Base-by-base conservation (phyloP, 129 eudicot genomes). In the Centaurea solstitialis region DNA sequence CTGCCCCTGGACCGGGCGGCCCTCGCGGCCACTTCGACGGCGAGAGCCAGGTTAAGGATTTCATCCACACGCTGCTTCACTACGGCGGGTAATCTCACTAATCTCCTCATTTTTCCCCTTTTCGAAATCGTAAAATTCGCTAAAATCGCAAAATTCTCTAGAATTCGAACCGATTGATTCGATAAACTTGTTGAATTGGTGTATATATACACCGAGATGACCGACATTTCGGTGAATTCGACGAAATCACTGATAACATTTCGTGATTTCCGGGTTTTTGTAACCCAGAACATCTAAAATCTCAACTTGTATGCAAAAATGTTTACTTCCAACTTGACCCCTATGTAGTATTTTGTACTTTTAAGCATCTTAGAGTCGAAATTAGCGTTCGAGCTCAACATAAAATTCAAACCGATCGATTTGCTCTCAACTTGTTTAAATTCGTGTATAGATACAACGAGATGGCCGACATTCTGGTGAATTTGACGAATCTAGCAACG, bases 1-100 rank as follows among this genome's bases (percentile, higher is more conserved):
- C 98, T 4, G 98, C 98, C 0, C 98, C 98, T 1, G 98, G 98
- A 17, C 98, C 98, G 0, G 97, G 98, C 9, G 98, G 97, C 4
- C 90, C 92, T 3, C 98, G 72, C 84, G 88, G 79, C 79, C 96
- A 90, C 73, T 90, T 94, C 78, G 94, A 94, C 85, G 98, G 98
- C 5, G 97, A 89, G 83, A 81, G 89, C n/a, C 96, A 90, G 73
- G 98, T 94, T 26, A 88, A 94, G 74, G 98, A 94, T 73, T 92
- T 94, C 88, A 90, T 94, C 76, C 91, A 88, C 4, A 90, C 98
- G 0, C 76, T 94, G 4, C 86, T 94, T 9, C 94, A 89, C 78
- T 94, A 94, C 77, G 98, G 98, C 41, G 87, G 87, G 84, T 82
- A 82, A 68, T 28, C 61, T 4, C n/a, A 33, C 37, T 59, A 33